A percentile compares a stretch with the other conserved stretches of the same genome.
Evolutionary conservation across 169 alveolate species (phyloP).

Genomic region (Plasmodium fragile): DNA sequence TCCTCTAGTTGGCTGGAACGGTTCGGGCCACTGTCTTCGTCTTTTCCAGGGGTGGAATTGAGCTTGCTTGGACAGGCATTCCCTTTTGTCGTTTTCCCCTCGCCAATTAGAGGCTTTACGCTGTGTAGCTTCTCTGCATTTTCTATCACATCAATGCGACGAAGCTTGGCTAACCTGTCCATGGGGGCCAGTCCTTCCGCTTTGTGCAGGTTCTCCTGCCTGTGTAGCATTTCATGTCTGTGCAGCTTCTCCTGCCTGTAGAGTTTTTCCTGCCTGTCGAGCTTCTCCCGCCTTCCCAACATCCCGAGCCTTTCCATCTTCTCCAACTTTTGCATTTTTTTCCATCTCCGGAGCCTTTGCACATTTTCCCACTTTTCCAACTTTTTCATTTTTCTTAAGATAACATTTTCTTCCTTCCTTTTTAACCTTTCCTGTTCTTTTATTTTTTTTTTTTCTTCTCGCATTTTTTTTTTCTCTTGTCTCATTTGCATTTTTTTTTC

Average conservation of each 20-base stretch:
- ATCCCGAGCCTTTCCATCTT: background rate
- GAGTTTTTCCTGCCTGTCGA: background rate
- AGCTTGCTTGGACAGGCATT: background rate
- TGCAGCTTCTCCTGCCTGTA: background rate
- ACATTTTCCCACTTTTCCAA: background rate
- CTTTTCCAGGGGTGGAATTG: background rate
- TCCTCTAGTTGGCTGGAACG: background rate
- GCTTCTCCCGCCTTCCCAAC: background rate
- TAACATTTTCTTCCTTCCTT: constrained; percentile 8
- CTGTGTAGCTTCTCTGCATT: background rate
- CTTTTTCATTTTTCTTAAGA: background rate
- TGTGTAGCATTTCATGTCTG: background rate
- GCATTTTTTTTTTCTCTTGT: constrained; percentile 1
- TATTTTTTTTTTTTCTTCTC: constrained; percentile 22
- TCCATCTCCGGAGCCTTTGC: background rate
- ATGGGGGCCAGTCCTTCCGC: background rate
- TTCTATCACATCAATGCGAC: background rate
- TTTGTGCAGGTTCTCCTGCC: background rate
- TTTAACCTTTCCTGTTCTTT: constrained; percentile 22
- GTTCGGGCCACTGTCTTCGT: background rate
- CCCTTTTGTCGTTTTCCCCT: background rate
- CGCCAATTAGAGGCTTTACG: background rate
- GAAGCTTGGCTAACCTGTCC: background rate
- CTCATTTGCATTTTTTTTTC: background rate
- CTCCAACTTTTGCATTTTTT: background rate